phyloP scores from a whole-genome alignment of 1,284 basidiomycete species.

The Neolentinus lepideus region DNA sequence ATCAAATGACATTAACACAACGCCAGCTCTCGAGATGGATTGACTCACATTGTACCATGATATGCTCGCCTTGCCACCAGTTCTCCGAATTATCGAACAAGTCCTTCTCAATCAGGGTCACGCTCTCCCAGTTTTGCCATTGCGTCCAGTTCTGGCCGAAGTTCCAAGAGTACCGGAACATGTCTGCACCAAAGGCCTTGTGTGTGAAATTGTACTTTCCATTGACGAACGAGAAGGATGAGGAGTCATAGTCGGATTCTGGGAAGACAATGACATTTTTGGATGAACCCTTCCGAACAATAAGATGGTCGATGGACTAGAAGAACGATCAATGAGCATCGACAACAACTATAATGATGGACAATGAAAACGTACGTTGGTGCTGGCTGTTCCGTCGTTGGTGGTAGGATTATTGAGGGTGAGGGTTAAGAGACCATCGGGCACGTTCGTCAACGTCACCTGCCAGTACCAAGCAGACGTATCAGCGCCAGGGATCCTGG shows the following conservation, averaged over 20 bases:
- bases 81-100: constrained; percentile 46
- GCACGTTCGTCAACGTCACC: constrained; percentile 63
- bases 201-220: constrained; percentile 73
- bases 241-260: constrained; percentile 65
- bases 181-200: constrained; percentile 80
- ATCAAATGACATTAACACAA: constrained; percentile 1
- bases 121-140: constrained; percentile 73
- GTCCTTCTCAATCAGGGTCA: constrained; percentile 53
- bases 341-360: constrained; percentile 2
- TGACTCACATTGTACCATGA: constrained; percentile 78
- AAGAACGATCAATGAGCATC: constrained; percentile 10
- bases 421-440: constrained; percentile 77
- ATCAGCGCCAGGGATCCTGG: constrained; percentile 44
- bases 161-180: constrained; percentile 79
- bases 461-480: constrained; percentile 66
- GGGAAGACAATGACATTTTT: constrained; percentile 83
- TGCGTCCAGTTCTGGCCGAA: constrained; percentile 81
- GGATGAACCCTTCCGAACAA: constrained; percentile 70
- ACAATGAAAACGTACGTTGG: constrained; percentile 36
- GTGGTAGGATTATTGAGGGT: constrained; percentile 52
- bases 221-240: constrained; percentile 51
- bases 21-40: background rate
- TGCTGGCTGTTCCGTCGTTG: constrained; percentile 35
- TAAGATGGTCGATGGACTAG: constrained; percentile 63
- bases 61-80: constrained; percentile 81